phyloP scores from a whole-genome alignment of 176 grass and related monocot species.

The Carex littledalei region DNA sequence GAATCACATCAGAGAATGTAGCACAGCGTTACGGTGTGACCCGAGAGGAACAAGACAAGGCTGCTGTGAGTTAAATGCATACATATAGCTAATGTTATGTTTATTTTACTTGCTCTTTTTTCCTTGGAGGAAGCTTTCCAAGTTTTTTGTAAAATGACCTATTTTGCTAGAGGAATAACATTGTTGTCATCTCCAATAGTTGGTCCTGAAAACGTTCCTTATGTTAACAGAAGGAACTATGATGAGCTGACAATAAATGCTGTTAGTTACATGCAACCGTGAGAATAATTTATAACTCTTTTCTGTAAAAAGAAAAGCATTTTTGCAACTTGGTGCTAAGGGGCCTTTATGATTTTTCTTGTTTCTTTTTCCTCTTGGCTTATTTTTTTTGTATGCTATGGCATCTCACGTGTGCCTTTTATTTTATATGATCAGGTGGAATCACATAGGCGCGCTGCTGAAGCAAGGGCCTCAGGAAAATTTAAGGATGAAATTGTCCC shows the following conservation, averaged over 20 bases:
- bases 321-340: background rate
- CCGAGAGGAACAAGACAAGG: slow-evolving; percentile 84
- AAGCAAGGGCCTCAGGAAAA: slow-evolving; percentile 82
- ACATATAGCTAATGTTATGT: background rate
- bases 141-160: background rate
- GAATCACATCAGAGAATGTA: slow-evolving; percentile 98
- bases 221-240: background rate
- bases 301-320: background rate
- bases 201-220: background rate
- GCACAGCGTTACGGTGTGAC: slow-evolving; percentile 71
- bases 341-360: background rate
- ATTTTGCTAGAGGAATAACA: background rate
- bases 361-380: background rate
- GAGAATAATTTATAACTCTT: background rate
- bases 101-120: background rate
- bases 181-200: background rate
- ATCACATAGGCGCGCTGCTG: slow-evolving; percentile 82
- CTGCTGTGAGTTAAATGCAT: slow-evolving; percentile 65
- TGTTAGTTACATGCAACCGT: background rate
- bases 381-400: background rate
- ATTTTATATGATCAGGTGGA: slow-evolving; percentile 41
- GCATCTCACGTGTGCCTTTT: background rate
- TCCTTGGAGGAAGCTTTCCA: background rate
- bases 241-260: background rate
- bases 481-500: slow-evolving; percentile 97